Evolutionary conservation across 164 flowering plant species (phyloP).

Genomic region (Magnolia sinica): DNA sequence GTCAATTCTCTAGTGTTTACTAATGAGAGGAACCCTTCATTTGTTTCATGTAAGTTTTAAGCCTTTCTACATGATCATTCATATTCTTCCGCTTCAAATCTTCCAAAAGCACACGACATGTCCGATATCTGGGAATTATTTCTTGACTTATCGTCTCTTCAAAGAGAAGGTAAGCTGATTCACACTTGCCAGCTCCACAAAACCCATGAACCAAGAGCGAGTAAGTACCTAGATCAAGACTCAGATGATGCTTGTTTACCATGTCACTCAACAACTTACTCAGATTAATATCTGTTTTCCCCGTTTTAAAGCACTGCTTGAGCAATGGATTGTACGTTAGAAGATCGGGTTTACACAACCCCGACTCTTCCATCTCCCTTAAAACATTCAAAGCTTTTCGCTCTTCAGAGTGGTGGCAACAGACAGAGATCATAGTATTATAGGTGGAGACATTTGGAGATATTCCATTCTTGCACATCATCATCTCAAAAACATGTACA

Average conservation of each 20-base stretch:
- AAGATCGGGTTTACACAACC: constrained; percentile 58
- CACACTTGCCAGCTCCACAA: constrained; percentile 52
- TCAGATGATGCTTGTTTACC: constrained; percentile 62
- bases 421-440: constrained; percentile 72
- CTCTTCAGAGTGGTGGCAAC: constrained; percentile 46
- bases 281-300: constrained; percentile 34
- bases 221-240: constrained; percentile 66
- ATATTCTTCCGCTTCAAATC: constrained; percentile 45
- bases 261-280: constrained; percentile 51
- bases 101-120: constrained; percentile 63
- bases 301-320: constrained; percentile 50
- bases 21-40: constrained; percentile 17
- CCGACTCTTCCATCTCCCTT: constrained; percentile 42
- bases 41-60: constrained; percentile 52
- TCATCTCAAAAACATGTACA: constrained; percentile 46
- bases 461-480: constrained; percentile 50
- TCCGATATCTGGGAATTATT: constrained; percentile 48
- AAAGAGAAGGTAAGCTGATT: constrained; percentile 62
- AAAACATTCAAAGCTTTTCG: constrained; percentile 47
- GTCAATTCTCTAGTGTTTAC: no score
- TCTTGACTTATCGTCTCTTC: constrained; percentile 59
- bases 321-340: constrained; percentile 67
- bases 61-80: constrained; percentile 49
- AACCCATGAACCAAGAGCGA: constrained; percentile 69
- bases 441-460: constrained; percentile 62